phyloP scores from a whole-genome alignment of 2,329 filamentous ascomycete genomes.

The Phialophora verrucosa region DNA sequence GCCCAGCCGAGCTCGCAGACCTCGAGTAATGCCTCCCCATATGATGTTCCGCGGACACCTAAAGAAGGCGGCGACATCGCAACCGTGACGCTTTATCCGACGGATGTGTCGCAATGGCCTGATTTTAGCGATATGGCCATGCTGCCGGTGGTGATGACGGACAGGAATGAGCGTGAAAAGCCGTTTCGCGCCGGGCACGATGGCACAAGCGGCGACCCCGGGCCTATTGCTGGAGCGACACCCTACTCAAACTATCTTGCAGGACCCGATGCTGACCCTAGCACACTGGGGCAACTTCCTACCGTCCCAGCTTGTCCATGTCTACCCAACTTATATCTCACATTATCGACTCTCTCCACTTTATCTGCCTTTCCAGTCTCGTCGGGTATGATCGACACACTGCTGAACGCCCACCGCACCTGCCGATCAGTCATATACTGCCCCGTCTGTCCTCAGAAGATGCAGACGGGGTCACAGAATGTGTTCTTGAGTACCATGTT shows the following conservation, averaged over 20 bases:
- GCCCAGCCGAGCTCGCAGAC: neutral
- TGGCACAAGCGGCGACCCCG: slow-evolving; percentile 12
- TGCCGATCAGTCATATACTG: slow-evolving; percentile 52
- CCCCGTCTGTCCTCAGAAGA: slow-evolving; percentile 49
- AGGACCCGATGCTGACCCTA: slow-evolving; percentile 21
- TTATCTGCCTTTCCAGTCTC: slow-evolving; percentile 51
- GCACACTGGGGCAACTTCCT: slow-evolving; percentile 30
- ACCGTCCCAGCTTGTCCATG: slow-evolving; percentile 38
- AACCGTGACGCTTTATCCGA: slow-evolving; percentile 38
- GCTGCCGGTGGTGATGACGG: slow-evolving; percentile 34
- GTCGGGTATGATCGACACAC: slow-evolving; percentile 50
- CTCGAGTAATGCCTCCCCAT: slow-evolving; percentile 26
- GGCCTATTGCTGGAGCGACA: neutral
- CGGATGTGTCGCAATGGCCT: slow-evolving; percentile 48
- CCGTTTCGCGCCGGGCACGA: neutral
- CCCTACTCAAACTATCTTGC: slow-evolving; percentile 5
- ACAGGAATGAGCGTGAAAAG: slow-evolving; percentile 26
- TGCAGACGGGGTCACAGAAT: slow-evolving; percentile 52
- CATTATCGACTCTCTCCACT: slow-evolving; percentile 41
- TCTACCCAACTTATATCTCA: slow-evolving; percentile 47
- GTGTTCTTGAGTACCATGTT: slow-evolving; percentile 55
- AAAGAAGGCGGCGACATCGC: slow-evolving; percentile 16
- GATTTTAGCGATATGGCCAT: slow-evolving; percentile 47
- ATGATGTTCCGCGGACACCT: slow-evolving; percentile 29
- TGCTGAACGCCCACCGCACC: slow-evolving; percentile 51